Base-by-base conservation (phyloP, 495 filamentous ascomycete species). In the Tuber magnatum region DNA sequence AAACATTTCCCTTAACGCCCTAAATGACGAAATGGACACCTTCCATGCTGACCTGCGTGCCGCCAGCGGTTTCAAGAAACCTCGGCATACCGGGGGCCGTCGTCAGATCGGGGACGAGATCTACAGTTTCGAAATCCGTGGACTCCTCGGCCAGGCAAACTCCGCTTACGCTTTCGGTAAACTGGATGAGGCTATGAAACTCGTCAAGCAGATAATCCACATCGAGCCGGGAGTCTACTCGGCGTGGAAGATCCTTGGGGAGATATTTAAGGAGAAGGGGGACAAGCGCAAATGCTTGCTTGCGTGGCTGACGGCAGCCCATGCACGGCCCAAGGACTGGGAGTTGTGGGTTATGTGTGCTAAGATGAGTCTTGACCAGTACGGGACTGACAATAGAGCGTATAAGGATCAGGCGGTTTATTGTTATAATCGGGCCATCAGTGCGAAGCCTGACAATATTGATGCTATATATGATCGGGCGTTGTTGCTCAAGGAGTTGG, bases 231-330 rank as follows among this genome's bases (percentile, higher is more conserved):
- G 81, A 14, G 81, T 83, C 10, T 83, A 82, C 71, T 61, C 78
- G 7, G 81, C 81, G 12, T 83, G 81, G 81, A 83, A 83, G 68
- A 79, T 83, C n/a, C 71, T 83, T 16, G 81, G 81, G 16, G 81
- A 83, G 69, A 83, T 83, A 24, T 82, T 83, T 65, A 80, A 76
- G 20, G 81, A 83, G 78, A 83, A 77, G 65, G 81, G 81, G 10
- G 81, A 83, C 28, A 80, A 82, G 69, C 81, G 81, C 69, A 83
- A 81, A 35, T 83, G 81, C 70, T 69, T 83, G 48, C 76, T 82
- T 20, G 78, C 81, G 1, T 83, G 78, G 78, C 38, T 83, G 9
- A 82, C 81, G 0, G 81, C 81, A 3, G 81, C 81, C n/a, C 81
- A 83, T 69, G 81, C 81, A 3, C 74, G 74, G 69, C 81, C 81